These are phyloP conservation scores for Melastoma candidum DNA, from an alignment of 441 rosid species.

Conservation along the genomic window DNA sequence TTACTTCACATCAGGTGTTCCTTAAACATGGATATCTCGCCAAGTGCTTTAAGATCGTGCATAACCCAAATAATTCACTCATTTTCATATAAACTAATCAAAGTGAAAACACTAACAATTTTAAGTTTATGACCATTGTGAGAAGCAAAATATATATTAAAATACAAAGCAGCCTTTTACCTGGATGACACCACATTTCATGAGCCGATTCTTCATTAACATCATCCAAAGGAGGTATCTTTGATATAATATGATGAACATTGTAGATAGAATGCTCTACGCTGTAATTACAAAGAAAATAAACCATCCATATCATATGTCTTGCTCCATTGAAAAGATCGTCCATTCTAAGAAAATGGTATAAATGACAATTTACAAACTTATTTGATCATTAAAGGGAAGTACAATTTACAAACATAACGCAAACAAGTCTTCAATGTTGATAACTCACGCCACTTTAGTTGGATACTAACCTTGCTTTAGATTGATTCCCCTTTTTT, in stretches of 20 bases:
- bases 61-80: too few species aligned
- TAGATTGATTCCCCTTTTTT: conserved; percentile 21
- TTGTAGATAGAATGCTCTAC: conserved; percentile 35
- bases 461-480: conserved; percentile 39
- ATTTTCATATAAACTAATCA: too few species aligned
- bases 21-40: too few species aligned
- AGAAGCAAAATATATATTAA: too few species aligned
- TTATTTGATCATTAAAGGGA: too few species aligned
- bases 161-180: conserved; percentile 27
- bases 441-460: not conserved
- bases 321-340: not conserved
- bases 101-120: too few species aligned
- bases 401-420: too few species aligned
- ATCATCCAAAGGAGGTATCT: conserved; percentile 41
- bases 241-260: conserved; percentile 51
- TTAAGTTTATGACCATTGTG: too few species aligned
- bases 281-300: conserved; percentile 27
- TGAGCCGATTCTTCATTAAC: conserved; percentile 28
- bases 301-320: not conserved
- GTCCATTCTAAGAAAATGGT: not conserved
- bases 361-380: too few species aligned
- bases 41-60: too few species aligned
- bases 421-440: not conserved
- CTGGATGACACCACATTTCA: conserved; percentile 85
- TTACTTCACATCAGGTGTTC: too few species aligned